Conservation (phyloP, 176 grass and related monocot genomes). For the Oryza meridionalis region DNA sequence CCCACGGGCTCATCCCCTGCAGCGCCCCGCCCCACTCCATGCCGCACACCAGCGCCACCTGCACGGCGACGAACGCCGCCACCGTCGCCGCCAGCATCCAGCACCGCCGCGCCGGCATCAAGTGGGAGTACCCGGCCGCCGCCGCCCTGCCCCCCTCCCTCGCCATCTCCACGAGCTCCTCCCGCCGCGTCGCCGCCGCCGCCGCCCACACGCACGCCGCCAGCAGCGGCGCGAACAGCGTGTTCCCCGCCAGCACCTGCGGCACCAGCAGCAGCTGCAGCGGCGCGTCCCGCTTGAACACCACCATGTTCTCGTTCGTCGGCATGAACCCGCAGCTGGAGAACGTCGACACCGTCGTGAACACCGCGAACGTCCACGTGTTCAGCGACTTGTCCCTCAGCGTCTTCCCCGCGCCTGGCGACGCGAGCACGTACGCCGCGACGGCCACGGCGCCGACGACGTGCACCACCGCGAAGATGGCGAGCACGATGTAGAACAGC, state of each 20-base stretch:
- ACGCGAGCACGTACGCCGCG: slow-evolving; percentile 29
- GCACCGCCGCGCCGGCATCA: slow-evolving; percentile 51
- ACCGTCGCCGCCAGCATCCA: slow-evolving; percentile 51
- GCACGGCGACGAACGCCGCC: slow-evolving; percentile 20
- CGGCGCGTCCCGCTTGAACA: slow-evolving; percentile 49
- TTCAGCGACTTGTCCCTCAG: slow-evolving; percentile 50
- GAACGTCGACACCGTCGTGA: slow-evolving; percentile 70
- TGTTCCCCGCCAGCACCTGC: slow-evolving; percentile 56
- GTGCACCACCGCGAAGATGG: slow-evolving; percentile 49
- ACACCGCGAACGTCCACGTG: slow-evolving; percentile 55
- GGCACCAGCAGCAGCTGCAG: slow-evolving; percentile 64
- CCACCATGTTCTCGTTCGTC: slow-evolving; percentile 69
- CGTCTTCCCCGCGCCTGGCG: slow-evolving; percentile 39
- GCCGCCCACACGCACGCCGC: slow-evolving; percentile 48
- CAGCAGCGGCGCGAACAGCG: slow-evolving; percentile 55
- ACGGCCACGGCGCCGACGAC: slow-evolving; percentile 38
- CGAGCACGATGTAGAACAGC: slow-evolving; percentile 47
- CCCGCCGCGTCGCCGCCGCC: slow-evolving; percentile 25
- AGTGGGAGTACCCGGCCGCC: slow-evolving; percentile 48
- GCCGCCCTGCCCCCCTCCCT: neutral
- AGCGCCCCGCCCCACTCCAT: slow-evolving; percentile 61
- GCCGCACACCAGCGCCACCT: slow-evolving; percentile 40
- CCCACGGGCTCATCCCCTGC: slow-evolving; percentile 42
- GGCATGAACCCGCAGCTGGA: slow-evolving; percentile 65
- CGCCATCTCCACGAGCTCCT: slow-evolving; percentile 43